Conservation (phyloP, 306 rosid species). For the Trifolium fragiferum region DNA sequence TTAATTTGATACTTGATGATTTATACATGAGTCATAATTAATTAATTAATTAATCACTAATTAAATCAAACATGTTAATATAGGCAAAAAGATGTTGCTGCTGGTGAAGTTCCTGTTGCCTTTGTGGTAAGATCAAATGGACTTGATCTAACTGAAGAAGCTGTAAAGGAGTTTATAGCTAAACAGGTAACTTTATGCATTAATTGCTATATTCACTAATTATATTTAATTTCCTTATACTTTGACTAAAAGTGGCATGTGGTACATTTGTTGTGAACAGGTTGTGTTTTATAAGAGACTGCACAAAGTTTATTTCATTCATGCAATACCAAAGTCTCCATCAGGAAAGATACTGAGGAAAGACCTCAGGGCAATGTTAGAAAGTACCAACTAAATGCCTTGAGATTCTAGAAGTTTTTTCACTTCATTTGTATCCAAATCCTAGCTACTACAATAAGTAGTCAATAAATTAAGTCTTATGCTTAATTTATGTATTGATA, state of each 20-base stretch:
- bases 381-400: constrained; percentile 19
- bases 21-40: not conserved
- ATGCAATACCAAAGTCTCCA: constrained; percentile 85
- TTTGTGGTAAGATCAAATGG: constrained; percentile 73
- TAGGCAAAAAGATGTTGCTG: constrained; percentile 81
- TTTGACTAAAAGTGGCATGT: not conserved
- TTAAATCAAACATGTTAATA: constrained; percentile 19
- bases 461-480: constrained; percentile 6
- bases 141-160: constrained; percentile 65
- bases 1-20: not conserved
- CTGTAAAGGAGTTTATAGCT: constrained; percentile 70
- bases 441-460: too few species aligned
- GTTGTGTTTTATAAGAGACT: constrained; percentile 89
- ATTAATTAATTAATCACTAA: not conserved
- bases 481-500: constrained; percentile 12
- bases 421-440: constrained; percentile 17
- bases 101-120: constrained; percentile 95
- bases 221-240: not conserved
- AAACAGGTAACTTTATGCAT: constrained; percentile 63
- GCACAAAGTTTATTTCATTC: constrained; percentile 71
- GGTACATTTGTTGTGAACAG: constrained; percentile 49
- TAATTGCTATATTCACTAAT: not conserved
- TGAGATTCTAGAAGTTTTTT: not conserved
- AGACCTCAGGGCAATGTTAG: constrained; percentile 81
- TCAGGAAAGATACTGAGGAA: constrained; percentile 86